Base-by-base conservation (phyloP, 192 early-diverging fungal species). In the Coemansia sp. region DNA sequence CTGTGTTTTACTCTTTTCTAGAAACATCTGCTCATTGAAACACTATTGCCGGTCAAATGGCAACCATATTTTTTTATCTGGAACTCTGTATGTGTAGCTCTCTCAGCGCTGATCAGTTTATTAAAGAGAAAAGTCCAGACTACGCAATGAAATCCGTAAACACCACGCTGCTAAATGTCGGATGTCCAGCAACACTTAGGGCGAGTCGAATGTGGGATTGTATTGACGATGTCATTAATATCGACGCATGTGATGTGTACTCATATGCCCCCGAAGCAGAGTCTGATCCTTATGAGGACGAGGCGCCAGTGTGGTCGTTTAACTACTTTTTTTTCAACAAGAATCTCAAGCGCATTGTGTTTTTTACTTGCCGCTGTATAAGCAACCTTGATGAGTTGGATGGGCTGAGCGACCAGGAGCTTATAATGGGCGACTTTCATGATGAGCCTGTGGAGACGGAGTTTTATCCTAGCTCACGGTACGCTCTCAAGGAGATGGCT, bases 241-340 rank as follows among this genome's bases (percentile, higher is more conserved):
- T 95, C 42, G 84, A 88, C 55, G 90, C 94, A 62, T 93, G 91
- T 73, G 92, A 95, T 61, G 89, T 97, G 7, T 99, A 96, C 80
- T 88, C 87, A 31, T 99, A 94, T 78, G 88, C 87, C 54, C 95
- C 97, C 14, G 90, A 93, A 50, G 88, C 80, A 10, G 95, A 95
- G 31, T 84, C 87, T 46, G 93, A 99, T 75, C 97, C 95, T 8
- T 94, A 95, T 78, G 86, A 85, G 53, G 95, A 96, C 57, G 93
- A 97, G 59, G 91, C 89, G 17, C 90, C 88, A 21, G 82, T 95
- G 86, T 93, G 93, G 95, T 93, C 93, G 29, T 93, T 96, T 77
- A 94, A 98, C 86, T 95, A 94, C 86, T 97, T 98, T 71, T 97
- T 98, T 83, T 91, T 91, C 65, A 97, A 98, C 76, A 87, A 89